Conservation (phyloP, 2,329 filamentous ascomycete genomes). For the Bipolaris bicolor region DNA sequence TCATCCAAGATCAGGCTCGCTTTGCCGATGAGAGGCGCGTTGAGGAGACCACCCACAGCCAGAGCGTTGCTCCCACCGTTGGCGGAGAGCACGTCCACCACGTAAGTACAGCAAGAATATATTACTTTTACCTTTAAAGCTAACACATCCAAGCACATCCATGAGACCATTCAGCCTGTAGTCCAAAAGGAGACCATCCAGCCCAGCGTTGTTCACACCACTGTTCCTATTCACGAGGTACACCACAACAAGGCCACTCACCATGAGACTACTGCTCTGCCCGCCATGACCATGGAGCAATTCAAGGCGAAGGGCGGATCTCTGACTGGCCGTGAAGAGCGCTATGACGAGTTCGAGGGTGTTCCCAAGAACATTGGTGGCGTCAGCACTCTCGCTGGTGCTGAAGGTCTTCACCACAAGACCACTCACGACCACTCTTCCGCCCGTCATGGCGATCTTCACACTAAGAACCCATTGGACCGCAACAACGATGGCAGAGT, state of each 20-base stretch:
- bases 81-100: constrained; percentile 70
- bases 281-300: constrained; percentile 68
- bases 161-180: constrained; percentile 73
- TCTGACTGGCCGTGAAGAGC: constrained; percentile 61
- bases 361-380: constrained; percentile 61
- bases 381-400: constrained; percentile 22
- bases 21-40: constrained; percentile 60
- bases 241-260: constrained; percentile 71
- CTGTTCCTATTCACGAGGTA: constrained; percentile 72
- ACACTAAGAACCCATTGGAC: constrained; percentile 17
- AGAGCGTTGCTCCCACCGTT: constrained; percentile 56
- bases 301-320: constrained; percentile 64
- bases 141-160: constrained; percentile 55
- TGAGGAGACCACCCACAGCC: constrained; percentile 58
- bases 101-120: constrained; percentile 20
- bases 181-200: constrained; percentile 73
- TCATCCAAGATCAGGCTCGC: constrained; percentile 57
- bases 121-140: not conserved
- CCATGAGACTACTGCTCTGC: constrained; percentile 68
- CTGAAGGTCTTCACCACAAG: constrained; percentile 27
- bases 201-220: constrained; percentile 72
- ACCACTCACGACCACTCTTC: constrained; percentile 18
- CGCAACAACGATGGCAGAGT: constrained; percentile 14
- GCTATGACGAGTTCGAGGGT: constrained; percentile 66
- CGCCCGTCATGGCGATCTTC: constrained; percentile 28